These are phyloP conservation scores for Metarhizium humberi DNA, from an alignment of 2,329 filamentous ascomycete species.

Conservation along the genomic window DNA sequence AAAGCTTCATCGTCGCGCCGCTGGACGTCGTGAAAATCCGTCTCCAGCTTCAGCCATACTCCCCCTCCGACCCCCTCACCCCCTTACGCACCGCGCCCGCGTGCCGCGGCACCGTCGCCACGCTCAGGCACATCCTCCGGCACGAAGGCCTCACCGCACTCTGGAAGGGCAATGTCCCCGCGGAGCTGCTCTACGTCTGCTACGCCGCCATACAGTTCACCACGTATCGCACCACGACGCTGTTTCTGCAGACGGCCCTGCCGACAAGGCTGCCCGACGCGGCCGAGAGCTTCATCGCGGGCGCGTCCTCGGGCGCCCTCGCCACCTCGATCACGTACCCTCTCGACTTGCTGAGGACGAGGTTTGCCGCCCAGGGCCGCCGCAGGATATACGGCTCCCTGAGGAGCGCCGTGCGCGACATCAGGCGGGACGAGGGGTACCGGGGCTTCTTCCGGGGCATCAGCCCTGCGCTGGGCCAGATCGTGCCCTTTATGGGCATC, in stretches of 20 bases:
- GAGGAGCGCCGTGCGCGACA: conserved; percentile 58
- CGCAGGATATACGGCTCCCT: conserved; percentile 71
- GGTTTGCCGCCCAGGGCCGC: conserved; percentile 90
- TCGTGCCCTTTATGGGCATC: conserved; percentile 92
- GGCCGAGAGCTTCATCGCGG: conserved; percentile 74
- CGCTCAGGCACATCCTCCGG: conserved; percentile 64
- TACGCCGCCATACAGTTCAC: conserved; percentile 89
- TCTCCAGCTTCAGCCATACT: conserved; percentile 85
- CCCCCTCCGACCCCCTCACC: conserved; percentile 63
- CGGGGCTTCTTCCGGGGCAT: conserved; percentile 83
- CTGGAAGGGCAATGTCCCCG: conserved; percentile 97
- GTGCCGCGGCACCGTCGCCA: conserved; percentile 70
- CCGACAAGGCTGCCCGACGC: conserved; percentile 46
- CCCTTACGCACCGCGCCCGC: conserved; percentile 40
- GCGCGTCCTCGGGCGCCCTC: conserved; percentile 70
- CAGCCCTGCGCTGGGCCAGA: conserved; percentile 72
- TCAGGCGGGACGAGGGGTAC: conserved; percentile 63
- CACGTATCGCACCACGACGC: conserved; percentile 67
- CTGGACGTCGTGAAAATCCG: conserved; percentile 98
- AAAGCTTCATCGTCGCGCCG: conserved; percentile 82
- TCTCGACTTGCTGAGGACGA: conserved; percentile 82
- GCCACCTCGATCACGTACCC: conserved; percentile 85
- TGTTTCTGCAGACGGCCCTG: conserved; percentile 50
- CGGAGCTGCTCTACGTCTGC: conserved; percentile 85
- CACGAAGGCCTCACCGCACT: conserved; percentile 79